phyloP scores from a whole-genome alignment of 345 rosid species.

The Melaleuca alternifolia region DNA sequence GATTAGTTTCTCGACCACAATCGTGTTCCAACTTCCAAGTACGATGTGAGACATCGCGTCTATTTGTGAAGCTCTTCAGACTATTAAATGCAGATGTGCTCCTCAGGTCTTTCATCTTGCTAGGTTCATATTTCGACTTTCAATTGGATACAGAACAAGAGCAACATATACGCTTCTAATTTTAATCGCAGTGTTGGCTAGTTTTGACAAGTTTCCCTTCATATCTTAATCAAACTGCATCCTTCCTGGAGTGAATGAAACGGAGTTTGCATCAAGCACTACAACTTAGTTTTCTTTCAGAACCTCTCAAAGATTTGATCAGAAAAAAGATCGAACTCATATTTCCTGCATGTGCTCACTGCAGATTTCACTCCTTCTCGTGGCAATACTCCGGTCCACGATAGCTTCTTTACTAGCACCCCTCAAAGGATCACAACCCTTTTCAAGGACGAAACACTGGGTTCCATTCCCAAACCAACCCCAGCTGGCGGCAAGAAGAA shows the following conservation, averaged over 20 bases:
- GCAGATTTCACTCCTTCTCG: constrained; percentile 93
- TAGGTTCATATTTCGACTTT: not conserved
- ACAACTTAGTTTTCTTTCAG: not conserved
- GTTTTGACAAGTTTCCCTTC: not conserved
- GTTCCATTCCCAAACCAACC: constrained; percentile 28
- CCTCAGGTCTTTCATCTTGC: not conserved
- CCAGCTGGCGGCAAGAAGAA: constrained; percentile 54
- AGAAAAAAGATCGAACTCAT: not conserved
- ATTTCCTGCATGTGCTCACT: not conserved
- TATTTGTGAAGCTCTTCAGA: not conserved
- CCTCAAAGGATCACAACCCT: constrained; percentile 16
- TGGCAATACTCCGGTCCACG: constrained; percentile 75
- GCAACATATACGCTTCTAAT: not conserved
- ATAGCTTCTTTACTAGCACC: constrained; percentile 21
- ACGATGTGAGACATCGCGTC: not conserved
- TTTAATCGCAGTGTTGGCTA: not conserved
- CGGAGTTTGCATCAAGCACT: not conserved
- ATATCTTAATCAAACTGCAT: not conserved
- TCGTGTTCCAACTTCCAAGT: not conserved
- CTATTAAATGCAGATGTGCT: not conserved
- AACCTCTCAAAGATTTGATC: not conserved
- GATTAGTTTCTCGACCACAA: not conserved
- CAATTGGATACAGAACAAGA: not conserved
- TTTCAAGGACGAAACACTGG: constrained; percentile 8
- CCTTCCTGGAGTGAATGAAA: not conserved